Conservation (phyloP, 228 moss, liverwort and hornwort species). For the Sphagnum magellanicum region DNA sequence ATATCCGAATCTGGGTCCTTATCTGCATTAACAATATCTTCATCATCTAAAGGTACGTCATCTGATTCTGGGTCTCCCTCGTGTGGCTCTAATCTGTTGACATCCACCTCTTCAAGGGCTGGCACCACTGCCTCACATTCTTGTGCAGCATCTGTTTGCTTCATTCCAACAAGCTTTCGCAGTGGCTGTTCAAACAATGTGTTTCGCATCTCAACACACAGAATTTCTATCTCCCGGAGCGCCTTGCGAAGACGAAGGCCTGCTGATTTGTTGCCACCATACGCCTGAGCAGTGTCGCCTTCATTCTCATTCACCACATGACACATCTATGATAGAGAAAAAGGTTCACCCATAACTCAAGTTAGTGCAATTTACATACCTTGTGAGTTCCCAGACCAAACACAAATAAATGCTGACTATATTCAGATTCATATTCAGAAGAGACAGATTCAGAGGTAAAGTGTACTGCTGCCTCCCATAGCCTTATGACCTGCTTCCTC, state of each 20-base stretch:
- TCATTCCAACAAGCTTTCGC: constrained; percentile 48
- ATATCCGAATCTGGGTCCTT: constrained; percentile 33
- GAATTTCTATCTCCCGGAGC: constrained; percentile 79
- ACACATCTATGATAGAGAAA: constrained; percentile 54
- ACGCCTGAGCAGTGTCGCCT: constrained; percentile 94
- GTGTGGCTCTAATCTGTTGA: constrained; percentile 27
- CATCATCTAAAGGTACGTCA: constrained; percentile 62
- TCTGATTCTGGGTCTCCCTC: constrained; percentile 8
- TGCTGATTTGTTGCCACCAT: constrained; percentile 94
- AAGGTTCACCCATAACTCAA: too few species aligned
- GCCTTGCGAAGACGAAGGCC: constrained; percentile 93
- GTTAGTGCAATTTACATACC: too few species aligned
- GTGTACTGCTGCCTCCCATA: too few species aligned
- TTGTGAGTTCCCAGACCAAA: too few species aligned
- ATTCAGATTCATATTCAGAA: too few species aligned
- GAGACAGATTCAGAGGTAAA: too few species aligned
- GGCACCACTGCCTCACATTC: constrained; percentile 20
- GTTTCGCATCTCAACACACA: constrained; percentile 94
- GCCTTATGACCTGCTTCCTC: too few species aligned
- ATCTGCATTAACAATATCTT: constrained; percentile 37
- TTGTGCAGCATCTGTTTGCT: constrained; percentile 28
- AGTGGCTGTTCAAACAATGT: constrained; percentile 94
- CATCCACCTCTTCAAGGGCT: constrained; percentile 8
- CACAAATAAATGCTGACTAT: too few species aligned
- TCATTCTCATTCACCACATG: constrained; percentile 92